Conservation (phyloP, 768 basidiomycete genomes). For the Termitomyces bulborhizus region DNA sequence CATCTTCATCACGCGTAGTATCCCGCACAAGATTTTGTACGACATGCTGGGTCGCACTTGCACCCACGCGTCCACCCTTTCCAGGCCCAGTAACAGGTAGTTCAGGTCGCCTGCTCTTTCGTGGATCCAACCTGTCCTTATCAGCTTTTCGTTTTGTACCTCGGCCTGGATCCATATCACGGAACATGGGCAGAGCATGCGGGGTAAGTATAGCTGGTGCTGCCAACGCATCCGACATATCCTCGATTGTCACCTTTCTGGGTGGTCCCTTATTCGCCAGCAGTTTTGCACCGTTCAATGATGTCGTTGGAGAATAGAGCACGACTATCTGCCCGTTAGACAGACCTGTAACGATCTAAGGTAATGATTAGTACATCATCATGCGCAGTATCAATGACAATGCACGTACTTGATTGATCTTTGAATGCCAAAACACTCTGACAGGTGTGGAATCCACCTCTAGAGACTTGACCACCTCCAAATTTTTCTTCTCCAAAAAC, state of each 20-base stretch:
- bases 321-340: constrained; percentile 86
- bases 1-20: constrained; percentile 88
- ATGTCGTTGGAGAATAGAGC: constrained; percentile 87
- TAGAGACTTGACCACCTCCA: constrained; percentile 64
- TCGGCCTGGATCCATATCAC: constrained; percentile 67
- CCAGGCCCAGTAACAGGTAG: constrained; percentile 92
- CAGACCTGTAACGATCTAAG: constrained; percentile 79
- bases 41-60: constrained; percentile 94
- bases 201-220: constrained; percentile 90
- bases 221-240: constrained; percentile 81
- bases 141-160: constrained; percentile 87
- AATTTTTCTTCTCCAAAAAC: constrained; percentile 63
- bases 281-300: constrained; percentile 89
- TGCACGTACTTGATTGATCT: constrained; percentile 86
- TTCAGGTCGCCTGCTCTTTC: constrained; percentile 89
- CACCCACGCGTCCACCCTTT: constrained; percentile 89
- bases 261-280: constrained; percentile 83
- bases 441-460: constrained; percentile 78
- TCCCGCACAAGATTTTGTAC: constrained; percentile 93
- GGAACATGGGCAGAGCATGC: constrained; percentile 88
- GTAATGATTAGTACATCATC: constrained; percentile 2
- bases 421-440: constrained; percentile 90
- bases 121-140: constrained; percentile 81
- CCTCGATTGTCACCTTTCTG: constrained; percentile 76
- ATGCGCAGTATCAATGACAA: constrained; percentile 4